phyloP scores from a whole-genome alignment of 768 basidiomycete species.

The Cystofilobasidium capitatum region DNA sequence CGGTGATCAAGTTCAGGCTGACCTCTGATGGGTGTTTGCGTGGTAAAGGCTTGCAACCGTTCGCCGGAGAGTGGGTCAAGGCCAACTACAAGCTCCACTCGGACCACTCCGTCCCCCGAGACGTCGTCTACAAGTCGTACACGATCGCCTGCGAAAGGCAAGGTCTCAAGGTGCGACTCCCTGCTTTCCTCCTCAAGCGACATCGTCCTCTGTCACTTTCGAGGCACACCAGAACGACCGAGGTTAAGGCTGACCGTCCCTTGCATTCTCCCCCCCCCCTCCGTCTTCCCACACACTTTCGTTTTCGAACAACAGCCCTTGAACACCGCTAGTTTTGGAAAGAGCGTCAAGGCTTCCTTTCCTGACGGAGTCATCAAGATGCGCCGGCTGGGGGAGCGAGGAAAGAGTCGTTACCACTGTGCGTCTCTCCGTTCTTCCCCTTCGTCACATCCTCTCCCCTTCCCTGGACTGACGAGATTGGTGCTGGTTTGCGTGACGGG shows the following conservation, averaged over 20 bases:
- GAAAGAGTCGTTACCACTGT: background rate
- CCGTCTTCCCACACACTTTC: background rate
- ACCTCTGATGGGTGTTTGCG: background rate
- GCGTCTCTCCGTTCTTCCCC: background rate
- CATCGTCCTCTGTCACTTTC: background rate
- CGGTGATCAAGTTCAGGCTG: background rate
- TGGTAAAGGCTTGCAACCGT: background rate
- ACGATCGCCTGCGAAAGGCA: background rate
- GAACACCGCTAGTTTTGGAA: background rate
- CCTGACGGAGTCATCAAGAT: background rate
- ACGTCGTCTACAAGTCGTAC: background rate
- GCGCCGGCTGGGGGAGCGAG: background rate
- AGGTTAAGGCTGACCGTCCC: no score
- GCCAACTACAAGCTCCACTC: background rate
- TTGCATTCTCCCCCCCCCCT: background rate
- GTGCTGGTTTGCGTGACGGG: no score
- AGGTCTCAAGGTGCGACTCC: no score
- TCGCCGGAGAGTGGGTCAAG: background rate
- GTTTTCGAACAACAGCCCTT: constrained; percentile 2
- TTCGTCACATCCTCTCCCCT: no score
- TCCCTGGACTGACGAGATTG: no score
- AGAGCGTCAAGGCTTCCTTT: background rate
- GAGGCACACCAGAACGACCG: no score
- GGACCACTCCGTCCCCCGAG: background rate
- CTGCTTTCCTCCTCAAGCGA: no score